Evolutionary conservation across 2,329 filamentous ascomycete species (phyloP), one percentile per base, ranked within the genome.

Genomic region (Aspergillus thermomutatus): DNA sequence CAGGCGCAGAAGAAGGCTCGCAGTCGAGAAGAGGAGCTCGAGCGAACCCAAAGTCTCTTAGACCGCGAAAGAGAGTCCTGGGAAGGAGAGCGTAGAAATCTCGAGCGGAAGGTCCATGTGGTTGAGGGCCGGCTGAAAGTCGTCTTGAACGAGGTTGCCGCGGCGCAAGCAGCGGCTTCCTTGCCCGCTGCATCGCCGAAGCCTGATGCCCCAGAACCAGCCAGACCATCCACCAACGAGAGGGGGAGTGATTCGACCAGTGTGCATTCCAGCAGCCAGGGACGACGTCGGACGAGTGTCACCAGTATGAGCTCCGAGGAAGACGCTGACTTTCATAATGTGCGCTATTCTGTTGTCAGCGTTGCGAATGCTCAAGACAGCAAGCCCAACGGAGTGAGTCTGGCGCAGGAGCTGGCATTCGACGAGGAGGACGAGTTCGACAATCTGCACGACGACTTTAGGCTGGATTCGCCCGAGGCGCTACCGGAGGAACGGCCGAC

Each of bases 321-420:
- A 7, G 82, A 78, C 49, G 72, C 75, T 41, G 78, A 82, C 45
- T 77, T 76, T 41, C 76, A 78, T 48, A 77, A 87, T 70, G 82
- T 91, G 60, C 86, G 91, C 28, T 90, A 88, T 69, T 95, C 92
- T 2, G 77, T 88, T 25, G 78, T 89, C 60, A 87, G 81, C 60
- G 80, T 82, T n/a, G 74, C 77, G 7, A 80, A 80, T 60, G 75
- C 76, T 9, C 77, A 80, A 56, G 82, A 81, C 9, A 75, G 78
- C 21, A 88, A 87, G 68, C 68, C 77, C 3, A 86, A 85, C 64
- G 89, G 88, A 1, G 75, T 91, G 57, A 96, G 89, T 60, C 80
- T 99, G 43, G 94, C 94, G 0, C 92, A 97, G 65, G 94, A 99
- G 75, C 82, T 99, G 54, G 87, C 90, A 60, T 89, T 96, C 60